A percentile compares a stretch with the other conserved stretches of the same genome.
These are phyloP conservation scores for Stagonosporopsis vannaccii DNA, from an alignment of 2,329 filamentous ascomycete genomes.

Conservation along the genomic window DNA sequence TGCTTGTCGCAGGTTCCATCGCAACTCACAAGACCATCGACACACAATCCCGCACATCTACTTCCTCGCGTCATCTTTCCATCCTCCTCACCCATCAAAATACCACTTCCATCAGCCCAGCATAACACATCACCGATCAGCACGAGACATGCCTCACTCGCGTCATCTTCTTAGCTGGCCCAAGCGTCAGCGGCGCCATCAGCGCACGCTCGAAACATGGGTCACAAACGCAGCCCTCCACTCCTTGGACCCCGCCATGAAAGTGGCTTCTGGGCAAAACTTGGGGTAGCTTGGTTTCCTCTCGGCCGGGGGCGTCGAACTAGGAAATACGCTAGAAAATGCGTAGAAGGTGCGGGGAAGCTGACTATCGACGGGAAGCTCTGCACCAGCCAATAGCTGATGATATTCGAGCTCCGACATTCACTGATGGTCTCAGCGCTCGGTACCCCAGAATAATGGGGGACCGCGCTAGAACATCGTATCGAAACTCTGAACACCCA, in stretches of 20 bases:
- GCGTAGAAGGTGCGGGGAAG: conserved; percentile 9
- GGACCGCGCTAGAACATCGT: neutral
- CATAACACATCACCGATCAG: neutral
- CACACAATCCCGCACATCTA: neutral
- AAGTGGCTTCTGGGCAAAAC: conserved; percentile 9
- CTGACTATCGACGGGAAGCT: neutral
- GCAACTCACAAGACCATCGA: neutral
- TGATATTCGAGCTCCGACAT: neutral
- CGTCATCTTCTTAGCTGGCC: neutral
- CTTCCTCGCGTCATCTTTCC: neutral
- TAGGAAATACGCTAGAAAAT: conserved; percentile 8
- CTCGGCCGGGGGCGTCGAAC: conserved; percentile 8
- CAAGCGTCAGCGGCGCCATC: conserved; percentile 7
- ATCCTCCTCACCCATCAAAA: neutral
- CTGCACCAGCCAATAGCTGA: neutral
- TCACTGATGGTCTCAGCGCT: neutral
- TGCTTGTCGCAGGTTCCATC: neutral
- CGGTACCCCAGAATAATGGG: neutral
- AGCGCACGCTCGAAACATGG: neutral
- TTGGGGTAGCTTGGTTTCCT: neutral
- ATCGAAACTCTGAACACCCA: neutral
- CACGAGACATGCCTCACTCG: neutral
- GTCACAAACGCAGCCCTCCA: neutral
- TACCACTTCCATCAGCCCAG: conserved; percentile 2
- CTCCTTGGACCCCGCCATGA: neutral